Percentiles rank a stretch among this genome's conserved stretches.
Conservation (phyloP, 768 basidiomycete genomes). For the Boletus rubescentipes region DNA sequence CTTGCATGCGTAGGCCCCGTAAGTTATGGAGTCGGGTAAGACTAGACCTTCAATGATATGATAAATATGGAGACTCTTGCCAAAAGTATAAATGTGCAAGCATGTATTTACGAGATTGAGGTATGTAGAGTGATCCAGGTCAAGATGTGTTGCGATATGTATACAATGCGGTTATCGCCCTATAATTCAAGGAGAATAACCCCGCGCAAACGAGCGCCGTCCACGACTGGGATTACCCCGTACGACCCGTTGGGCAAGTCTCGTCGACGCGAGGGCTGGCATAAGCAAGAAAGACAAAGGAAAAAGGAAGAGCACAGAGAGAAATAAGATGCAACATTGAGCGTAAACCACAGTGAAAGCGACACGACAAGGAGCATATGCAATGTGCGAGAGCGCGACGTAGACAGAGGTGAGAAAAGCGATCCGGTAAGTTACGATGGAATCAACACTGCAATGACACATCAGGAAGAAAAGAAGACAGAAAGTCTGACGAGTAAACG, state of each 20-base stretch:
- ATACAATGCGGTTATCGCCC: constrained; percentile 13
- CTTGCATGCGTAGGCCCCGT: no score
- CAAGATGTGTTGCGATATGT: not conserved
- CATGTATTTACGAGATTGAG: not conserved
- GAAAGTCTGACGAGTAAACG: not conserved
- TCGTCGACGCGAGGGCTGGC: not conserved
- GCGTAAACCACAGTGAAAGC: constrained; percentile 1
- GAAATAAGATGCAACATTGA: not conserved
- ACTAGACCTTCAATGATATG: not conserved
- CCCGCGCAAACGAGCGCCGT: not conserved
- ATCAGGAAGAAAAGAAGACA: not conserved
- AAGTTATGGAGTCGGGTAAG: no score
- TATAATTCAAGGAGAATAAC: not conserved
- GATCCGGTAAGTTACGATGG: not conserved
- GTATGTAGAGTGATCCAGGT: not conserved
- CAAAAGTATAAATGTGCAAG: not conserved
- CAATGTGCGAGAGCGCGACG: not conserved
- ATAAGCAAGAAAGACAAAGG: not conserved
- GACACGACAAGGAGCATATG: not conserved
- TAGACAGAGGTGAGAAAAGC: not conserved
- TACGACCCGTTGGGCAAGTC: not conserved
- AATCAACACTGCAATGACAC: not conserved
- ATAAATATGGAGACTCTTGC: no score
- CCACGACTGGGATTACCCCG: not conserved
- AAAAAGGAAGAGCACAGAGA: not conserved